Percentiles rank a stretch among this genome's conserved stretches.
These are phyloP conservation scores for Lolium rigidum DNA, from an alignment of 176 grass and related monocot species.

Conservation along the genomic window DNA sequence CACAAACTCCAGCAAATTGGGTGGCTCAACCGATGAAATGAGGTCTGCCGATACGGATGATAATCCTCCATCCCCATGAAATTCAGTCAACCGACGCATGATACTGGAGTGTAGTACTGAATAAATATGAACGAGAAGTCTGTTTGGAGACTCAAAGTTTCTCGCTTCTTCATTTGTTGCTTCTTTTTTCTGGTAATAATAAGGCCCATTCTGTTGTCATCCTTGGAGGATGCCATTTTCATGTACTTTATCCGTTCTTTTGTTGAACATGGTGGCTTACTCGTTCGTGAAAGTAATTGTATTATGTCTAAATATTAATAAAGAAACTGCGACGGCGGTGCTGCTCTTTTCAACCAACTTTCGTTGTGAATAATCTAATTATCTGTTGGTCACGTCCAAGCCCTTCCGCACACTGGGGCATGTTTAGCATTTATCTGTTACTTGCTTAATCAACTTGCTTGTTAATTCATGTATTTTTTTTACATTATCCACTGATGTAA, in stretches of 20 bases:
- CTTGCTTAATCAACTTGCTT: too few relatives aligned
- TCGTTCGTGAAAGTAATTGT: background rate
- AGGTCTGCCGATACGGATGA: background rate
- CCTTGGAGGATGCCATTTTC: background rate
- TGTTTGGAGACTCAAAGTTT: background rate
- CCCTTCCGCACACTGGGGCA: too few relatives aligned
- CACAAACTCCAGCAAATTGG: conserved; percentile 9
- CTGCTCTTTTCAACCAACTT: background rate
- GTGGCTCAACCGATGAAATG: background rate
- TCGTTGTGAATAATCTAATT: too few relatives aligned
- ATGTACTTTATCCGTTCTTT: background rate
- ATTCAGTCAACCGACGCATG: background rate
- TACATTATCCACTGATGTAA: too few relatives aligned
- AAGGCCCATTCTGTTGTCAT: conserved; percentile 12
- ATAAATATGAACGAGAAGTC: conserved; percentile 11
- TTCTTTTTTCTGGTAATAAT: conserved; percentile 14
- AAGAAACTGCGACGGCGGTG: background rate
- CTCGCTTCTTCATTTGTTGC: background rate
- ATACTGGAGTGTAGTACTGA: background rate
- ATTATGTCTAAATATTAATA: background rate
- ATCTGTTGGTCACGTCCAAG: too few relatives aligned
- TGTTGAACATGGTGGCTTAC: background rate
- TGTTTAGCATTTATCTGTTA: too few relatives aligned
- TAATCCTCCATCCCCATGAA: conserved; percentile 4
- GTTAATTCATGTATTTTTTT: too few relatives aligned